Conservation (phyloP, 441 rosid species). For the Erodium trifolium region DNA sequence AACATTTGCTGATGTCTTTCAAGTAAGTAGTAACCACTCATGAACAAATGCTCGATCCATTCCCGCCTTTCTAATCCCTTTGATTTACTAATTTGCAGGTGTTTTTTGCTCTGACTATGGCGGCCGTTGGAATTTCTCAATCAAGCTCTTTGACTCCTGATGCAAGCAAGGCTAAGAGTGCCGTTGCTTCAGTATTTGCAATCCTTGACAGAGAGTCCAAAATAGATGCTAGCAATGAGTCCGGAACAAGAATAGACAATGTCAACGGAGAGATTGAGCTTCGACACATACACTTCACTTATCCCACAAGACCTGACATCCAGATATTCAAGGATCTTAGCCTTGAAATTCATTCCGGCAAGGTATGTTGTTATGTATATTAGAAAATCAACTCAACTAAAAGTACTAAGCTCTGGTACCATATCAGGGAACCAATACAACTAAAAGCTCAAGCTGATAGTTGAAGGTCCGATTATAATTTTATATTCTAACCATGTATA, state of each 20-base stretch:
- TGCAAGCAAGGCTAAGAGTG: constrained; percentile 45
- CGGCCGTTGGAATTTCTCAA: constrained; percentile 54
- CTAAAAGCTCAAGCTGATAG: no score
- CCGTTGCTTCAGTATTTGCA: constrained; percentile 53
- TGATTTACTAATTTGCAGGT: constrained; percentile 31
- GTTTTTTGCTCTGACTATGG: constrained; percentile 53
- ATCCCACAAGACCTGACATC: constrained; percentile 53
- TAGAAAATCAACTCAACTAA: no score
- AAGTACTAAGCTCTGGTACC: no score
- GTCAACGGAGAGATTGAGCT: constrained; percentile 46
- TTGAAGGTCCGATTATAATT: no score
- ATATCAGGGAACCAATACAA: no score
- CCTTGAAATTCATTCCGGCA: constrained; percentile 50
- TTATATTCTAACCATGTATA: no score
- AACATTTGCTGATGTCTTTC: constrained; percentile 55
- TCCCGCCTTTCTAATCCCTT: no score
- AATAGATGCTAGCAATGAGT: constrained; percentile 47
- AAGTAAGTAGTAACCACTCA: constrained; percentile 26
- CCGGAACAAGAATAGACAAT: constrained; percentile 34
- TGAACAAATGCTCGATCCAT: neutral
- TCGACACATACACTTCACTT: constrained; percentile 48
- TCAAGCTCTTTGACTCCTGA: constrained; percentile 55
- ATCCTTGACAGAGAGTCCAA: constrained; percentile 46
- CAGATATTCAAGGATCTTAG: constrained; percentile 45
- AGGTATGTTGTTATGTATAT: constrained; percentile 29